Evolutionary conservation across 106 monocot genomes (phyloP).

Genomic region (Dendrobium chrysotoxum): DNA sequence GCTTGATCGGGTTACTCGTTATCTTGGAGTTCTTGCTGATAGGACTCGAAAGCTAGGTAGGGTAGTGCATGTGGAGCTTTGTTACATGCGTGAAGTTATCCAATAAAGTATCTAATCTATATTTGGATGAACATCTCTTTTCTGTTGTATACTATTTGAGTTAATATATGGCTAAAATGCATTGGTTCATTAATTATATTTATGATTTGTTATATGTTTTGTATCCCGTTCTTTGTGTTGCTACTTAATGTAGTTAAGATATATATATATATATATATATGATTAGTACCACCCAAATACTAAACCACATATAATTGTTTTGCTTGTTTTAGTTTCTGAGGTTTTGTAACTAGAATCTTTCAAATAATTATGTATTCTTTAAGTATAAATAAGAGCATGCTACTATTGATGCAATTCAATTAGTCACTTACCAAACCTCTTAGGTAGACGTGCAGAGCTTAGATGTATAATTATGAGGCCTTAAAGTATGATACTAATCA

Average conservation of each 20-base stretch:
- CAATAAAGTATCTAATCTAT: background rate
- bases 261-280: background rate
- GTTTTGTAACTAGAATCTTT: background rate
- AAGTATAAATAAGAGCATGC: background rate
- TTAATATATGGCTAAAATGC: background rate
- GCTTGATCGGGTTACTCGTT: conserved; percentile 85
- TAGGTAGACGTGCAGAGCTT: background rate
- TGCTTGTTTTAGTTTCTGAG: conserved; percentile 1
- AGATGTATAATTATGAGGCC: background rate
- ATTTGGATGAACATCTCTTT: background rate
- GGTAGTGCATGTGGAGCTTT: background rate
- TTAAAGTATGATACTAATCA: background rate
- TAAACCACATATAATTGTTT: background rate
- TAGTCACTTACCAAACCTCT: background rate
- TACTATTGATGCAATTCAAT: background rate
- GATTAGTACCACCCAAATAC: background rate
- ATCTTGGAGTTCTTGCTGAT: conserved; percentile 93
- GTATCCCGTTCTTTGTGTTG: background rate
- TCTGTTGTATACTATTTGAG: background rate
- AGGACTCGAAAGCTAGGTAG: conserved; percentile 86
- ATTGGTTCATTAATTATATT: background rate
- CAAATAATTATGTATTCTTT: background rate
- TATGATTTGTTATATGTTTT: background rate
- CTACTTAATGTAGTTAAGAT: background rate
- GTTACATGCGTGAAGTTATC: background rate